These are phyloP conservation scores for Melampsora abietis-canadensis DNA, from an alignment of 1,284 basidiomycete species.

Conservation along the genomic window DNA sequence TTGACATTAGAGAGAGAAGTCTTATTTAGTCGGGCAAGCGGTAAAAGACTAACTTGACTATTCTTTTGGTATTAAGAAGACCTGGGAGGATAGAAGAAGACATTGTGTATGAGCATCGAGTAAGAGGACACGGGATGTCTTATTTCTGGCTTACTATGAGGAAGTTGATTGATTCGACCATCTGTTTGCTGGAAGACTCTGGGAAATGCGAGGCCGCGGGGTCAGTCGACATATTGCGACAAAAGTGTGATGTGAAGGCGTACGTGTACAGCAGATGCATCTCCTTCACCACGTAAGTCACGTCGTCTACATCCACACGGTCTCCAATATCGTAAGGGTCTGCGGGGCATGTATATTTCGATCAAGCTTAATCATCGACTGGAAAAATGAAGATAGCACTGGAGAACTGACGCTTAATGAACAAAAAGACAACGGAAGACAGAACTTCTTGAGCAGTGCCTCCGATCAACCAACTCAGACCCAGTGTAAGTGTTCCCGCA, in stretches of 20 bases:
- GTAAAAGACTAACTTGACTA: constrained; percentile 53
- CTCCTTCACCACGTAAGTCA: constrained; percentile 76
- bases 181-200: constrained; percentile 56
- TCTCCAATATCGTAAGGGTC: constrained; percentile 89
- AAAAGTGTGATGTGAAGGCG: constrained; percentile 45
- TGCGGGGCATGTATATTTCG: constrained; percentile 2
- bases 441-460: constrained; percentile 59
- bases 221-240: not conserved
- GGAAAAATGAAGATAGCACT: not conserved
- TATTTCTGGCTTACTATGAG: constrained; percentile 56
- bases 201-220: not conserved
- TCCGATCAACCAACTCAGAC: constrained; percentile 85
- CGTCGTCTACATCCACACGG: constrained; percentile 61
- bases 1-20: constrained; percentile 41
- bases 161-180: constrained; percentile 63
- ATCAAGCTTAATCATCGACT: too few relatives aligned
- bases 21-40: not conserved
- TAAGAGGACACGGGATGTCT: not conserved
- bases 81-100: constrained; percentile 47
- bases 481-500: constrained; percentile 75
- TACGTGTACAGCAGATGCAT: constrained; percentile 73
- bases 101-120: too few relatives aligned
- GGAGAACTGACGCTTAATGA: constrained; percentile 60
- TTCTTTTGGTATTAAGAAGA: constrained; percentile 66
- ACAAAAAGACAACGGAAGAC: constrained; percentile 75